phyloP scores from a whole-genome alignment of 2,329 filamentous ascomycete species.

The Fusarium sp. region DNA sequence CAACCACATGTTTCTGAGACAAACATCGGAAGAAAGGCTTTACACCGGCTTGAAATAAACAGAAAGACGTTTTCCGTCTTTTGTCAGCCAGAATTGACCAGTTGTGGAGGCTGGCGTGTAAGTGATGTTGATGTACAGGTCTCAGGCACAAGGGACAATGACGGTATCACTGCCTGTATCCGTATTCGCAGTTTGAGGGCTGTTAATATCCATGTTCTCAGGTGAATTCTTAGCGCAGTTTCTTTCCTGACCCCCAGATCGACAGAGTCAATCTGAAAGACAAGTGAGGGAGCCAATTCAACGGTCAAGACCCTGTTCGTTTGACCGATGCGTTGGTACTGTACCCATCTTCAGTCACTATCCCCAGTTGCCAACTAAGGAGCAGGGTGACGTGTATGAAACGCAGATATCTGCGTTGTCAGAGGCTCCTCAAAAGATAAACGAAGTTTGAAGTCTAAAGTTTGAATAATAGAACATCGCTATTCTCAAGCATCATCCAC shows the following conservation, averaged over 20 bases:
- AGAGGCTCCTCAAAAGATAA: background rate
- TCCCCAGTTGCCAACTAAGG: slow-evolving; percentile 6
- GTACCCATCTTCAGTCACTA: background rate
- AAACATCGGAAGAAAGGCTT: slow-evolving; percentile 24
- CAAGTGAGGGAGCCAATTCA: slow-evolving; percentile 7
- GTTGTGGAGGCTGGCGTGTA: background rate
- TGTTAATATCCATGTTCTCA: background rate
- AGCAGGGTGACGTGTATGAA: slow-evolving; percentile 29
- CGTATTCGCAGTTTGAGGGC: slow-evolving; percentile 1
- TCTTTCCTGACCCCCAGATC: background rate
- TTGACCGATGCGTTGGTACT: background rate
- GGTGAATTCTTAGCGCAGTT: background rate
- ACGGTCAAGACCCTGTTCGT: background rate
- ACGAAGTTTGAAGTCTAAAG: background rate
- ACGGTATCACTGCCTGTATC: background rate
- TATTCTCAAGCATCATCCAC: background rate
- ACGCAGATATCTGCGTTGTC: slow-evolving; percentile 16
- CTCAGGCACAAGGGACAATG: background rate
- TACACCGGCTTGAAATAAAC: background rate
- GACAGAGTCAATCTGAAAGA: slow-evolving; percentile 14
- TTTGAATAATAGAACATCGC: background rate
- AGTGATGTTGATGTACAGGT: background rate
- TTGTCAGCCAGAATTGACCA: background rate
- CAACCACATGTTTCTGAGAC: slow-evolving; percentile 36
- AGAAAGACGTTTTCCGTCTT: background rate